A percentile compares a stretch with the other conserved stretches of the same genome.
phyloP scores from a whole-genome alignment of 768 basidiomycete genomes.

The Exidia glandulosa region DNA sequence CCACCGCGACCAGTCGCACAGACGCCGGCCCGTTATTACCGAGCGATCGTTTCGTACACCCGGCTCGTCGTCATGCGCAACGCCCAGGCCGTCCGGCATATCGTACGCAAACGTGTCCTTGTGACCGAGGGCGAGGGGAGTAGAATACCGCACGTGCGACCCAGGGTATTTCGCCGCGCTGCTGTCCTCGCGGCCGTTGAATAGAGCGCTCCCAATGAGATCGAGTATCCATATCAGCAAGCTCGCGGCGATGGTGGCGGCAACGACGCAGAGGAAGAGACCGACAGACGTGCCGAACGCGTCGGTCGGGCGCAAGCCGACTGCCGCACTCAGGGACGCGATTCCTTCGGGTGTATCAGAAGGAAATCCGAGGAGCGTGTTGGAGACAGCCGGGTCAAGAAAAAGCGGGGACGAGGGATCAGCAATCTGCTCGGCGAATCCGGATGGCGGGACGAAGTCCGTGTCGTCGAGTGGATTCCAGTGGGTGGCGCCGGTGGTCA shows the following conservation, averaged over 20 bases:
- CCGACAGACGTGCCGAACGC: constrained; percentile 74
- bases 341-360: constrained; percentile 55
- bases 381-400: constrained; percentile 55
- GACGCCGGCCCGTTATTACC: background rate
- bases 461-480: constrained; percentile 57
- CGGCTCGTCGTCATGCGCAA: background rate
- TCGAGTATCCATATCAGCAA: constrained; percentile 65
- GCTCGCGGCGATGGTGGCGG: constrained; percentile 58
- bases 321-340: constrained; percentile 68
- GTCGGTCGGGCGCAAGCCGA: constrained; percentile 75
- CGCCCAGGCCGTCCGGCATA: constrained; percentile 14
- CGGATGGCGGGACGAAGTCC: constrained; percentile 52
- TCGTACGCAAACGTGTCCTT: constrained; percentile 4
- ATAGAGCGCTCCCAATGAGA: constrained; percentile 21
- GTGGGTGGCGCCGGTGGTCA: constrained; percentile 43
- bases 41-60: background rate
- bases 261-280: constrained; percentile 72
- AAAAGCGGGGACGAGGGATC: constrained; percentile 67
- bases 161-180: background rate
- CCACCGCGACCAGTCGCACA: background rate
- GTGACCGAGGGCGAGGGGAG: constrained; percentile 1
- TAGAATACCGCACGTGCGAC: background rate
- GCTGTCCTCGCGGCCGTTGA: background rate
- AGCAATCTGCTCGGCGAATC: constrained; percentile 61
- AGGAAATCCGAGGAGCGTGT: constrained; percentile 65